A percentile compares a stretch with the other conserved stretches of the same genome.
phyloP scores from a whole-genome alignment of 2,329 filamentous ascomycete genomes.

The Lasiodiplodia sp. region DNA sequence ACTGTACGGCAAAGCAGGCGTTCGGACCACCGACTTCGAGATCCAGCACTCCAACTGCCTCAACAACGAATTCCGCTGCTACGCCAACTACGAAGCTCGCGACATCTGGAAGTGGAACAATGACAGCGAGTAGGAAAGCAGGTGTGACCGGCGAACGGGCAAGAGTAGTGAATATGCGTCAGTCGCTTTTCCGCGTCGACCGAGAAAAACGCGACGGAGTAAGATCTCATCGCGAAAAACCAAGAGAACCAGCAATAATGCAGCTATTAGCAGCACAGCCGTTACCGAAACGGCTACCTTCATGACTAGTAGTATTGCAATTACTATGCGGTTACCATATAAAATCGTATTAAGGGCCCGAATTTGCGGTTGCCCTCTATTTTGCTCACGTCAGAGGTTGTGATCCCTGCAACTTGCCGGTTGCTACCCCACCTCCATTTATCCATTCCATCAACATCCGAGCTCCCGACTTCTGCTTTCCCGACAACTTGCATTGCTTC shows the following conservation, averaged over 20 bases:
- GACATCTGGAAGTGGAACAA: slow-evolving; percentile 49
- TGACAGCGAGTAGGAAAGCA: slow-evolving; percentile 19
- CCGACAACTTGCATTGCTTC: neutral
- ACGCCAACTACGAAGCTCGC: slow-evolving; percentile 76
- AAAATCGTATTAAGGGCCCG: no score
- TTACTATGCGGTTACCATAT: no score
- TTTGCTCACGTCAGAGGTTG: slow-evolving; percentile 4
- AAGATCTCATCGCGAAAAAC: slow-evolving; percentile 9
- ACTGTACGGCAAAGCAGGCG: slow-evolving; percentile 70
- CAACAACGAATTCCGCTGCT: slow-evolving; percentile 83
- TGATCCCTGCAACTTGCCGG: slow-evolving; percentile 15
- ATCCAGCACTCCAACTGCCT: slow-evolving; percentile 74
- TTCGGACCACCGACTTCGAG: slow-evolving; percentile 72
- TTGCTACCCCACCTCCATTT: slow-evolving; percentile 23
- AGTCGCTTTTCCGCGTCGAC: slow-evolving; percentile 3
- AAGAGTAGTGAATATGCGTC: neutral
- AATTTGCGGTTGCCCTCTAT: neutral
- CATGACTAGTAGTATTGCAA: no score
- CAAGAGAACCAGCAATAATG: neutral
- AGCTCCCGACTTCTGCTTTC: neutral
- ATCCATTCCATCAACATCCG: slow-evolving; percentile 11
- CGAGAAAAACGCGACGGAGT: neutral
- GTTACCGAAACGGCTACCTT: no score
- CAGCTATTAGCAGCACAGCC: no score
- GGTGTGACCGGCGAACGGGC: slow-evolving; percentile 6